phyloP scores from a whole-genome alignment of 2,329 filamentous ascomycete species.

The Ophiosphaerella narmari region DNA sequence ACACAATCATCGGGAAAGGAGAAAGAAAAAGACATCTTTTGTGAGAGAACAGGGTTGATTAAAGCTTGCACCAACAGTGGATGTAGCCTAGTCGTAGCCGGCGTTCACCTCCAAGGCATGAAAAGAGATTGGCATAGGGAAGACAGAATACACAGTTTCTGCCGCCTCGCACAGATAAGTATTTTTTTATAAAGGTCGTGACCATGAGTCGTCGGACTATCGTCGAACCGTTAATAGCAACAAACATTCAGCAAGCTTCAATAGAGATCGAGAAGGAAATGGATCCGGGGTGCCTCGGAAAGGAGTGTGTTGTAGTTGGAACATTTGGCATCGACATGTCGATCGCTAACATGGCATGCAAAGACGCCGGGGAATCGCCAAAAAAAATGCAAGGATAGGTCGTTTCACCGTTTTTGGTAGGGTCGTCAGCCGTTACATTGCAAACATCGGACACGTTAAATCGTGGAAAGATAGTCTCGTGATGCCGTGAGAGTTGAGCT shows the following conservation, averaged over 20 bases:
- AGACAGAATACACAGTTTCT: constrained; percentile 7
- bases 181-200: constrained; percentile 17
- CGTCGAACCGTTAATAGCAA: constrained; percentile 28
- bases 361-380: constrained; percentile 46
- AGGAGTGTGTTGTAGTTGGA: constrained; percentile 40
- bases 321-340: constrained; percentile 16
- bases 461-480: constrained; percentile 22
- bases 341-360: constrained; percentile 41
- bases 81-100: too few relatives aligned
- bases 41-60: not conserved
- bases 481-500: constrained; percentile 32
- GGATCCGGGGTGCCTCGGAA: constrained; percentile 24
- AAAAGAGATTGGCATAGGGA: not conserved
- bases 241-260: constrained; percentile 24
- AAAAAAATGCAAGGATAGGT: constrained; percentile 31
- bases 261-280: constrained; percentile 28
- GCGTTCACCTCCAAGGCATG: constrained; percentile 11
- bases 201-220: constrained; percentile 33
- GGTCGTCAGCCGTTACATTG: constrained; percentile 41
- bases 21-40: constrained; percentile 1
- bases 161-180: constrained; percentile 13
- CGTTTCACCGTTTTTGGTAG: constrained; percentile 39
- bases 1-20: constrained; percentile 41
- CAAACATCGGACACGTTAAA: constrained; percentile 38
- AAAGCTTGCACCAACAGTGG: not conserved